phyloP scores from a whole-genome alignment of 2,329 filamentous ascomycete species.

The Capronia americana region DNA sequence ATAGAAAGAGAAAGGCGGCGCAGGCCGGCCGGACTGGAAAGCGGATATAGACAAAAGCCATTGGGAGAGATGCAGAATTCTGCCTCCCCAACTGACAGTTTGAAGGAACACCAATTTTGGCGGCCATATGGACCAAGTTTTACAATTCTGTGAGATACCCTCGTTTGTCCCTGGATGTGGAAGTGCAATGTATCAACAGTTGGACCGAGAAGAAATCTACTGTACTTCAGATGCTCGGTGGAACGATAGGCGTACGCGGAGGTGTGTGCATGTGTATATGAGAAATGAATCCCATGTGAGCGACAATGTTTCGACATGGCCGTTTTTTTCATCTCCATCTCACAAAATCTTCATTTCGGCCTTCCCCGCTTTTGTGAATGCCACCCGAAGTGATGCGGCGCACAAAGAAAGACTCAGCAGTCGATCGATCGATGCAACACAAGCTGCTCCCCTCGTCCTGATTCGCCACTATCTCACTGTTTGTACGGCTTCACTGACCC shows the following conservation, averaged over 20 bases:
- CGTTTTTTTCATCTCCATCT: background rate
- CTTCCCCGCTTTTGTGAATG: slow-evolving; percentile 11
- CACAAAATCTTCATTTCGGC: background rate
- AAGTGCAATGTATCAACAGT: background rate
- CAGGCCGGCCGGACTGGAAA: slow-evolving; percentile 34
- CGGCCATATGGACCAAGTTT: background rate
- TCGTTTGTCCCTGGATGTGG: slow-evolving; percentile 18
- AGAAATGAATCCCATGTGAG: slow-evolving; percentile 13
- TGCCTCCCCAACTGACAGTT: background rate
- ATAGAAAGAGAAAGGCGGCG: slow-evolving; percentile 41
- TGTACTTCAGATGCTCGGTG: background rate
- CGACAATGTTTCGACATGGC: background rate
- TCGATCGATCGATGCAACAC: slow-evolving; percentile 4
- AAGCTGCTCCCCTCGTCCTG: background rate
- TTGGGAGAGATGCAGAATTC: background rate
- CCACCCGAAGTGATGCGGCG: background rate
- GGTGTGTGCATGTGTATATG: background rate
- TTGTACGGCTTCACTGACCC: background rate
- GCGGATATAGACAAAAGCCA: slow-evolving; percentile 31
- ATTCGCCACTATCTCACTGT: slow-evolving; percentile 5
- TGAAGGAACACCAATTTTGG: background rate
- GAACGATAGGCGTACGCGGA: background rate
- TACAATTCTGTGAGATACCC: slow-evolving; percentile 28
- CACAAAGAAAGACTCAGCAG: background rate
- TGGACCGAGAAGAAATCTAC: background rate